Base-by-base conservation (phyloP, 2,329 filamentous ascomycete genomes). In the Epichloe festucae region DNA sequence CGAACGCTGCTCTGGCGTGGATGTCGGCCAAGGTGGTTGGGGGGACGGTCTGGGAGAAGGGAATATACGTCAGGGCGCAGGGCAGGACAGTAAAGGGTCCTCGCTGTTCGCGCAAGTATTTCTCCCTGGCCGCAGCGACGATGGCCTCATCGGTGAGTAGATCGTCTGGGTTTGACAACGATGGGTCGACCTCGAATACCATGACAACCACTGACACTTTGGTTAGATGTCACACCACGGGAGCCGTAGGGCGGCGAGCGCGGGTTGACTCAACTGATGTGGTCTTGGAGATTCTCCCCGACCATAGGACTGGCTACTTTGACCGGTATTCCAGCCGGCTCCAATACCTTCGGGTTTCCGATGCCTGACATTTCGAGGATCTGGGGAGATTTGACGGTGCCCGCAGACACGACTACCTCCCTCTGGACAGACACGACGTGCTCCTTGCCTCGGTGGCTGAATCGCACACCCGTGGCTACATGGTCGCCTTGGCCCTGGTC, bases 331-430 rank as follows among this genome's bases (percentile, higher is more conserved):
- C 64, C 65, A 4, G 70, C 68, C n/a, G 58, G 59, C 8, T 59
- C 51, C 36, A 75, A 56, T 2, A 75, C 54, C 0, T 60, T 52
- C 0, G 58, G 55, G 45, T 70, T 67, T 4, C 81, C 81, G 40
- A 85, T 71, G 0, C 81, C 81, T 0, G 78, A 82, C 2, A 82
- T 66, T 55, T 84, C 80, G n/a, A 77, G 71, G 15, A 80, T 66
- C 62, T 76, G 78, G 5, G 74, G 81, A 10, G 76, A 80, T 59
- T 75, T 73, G 41, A 77, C 66, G 31, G 71, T 74, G 0, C 82
- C 82, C 0, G 78, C 79, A 4, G 75, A 74, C 2, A 85, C 62
- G 39, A 85, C 72, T 11, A 83, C 71, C 57, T 84, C 81, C 11
- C 53, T 72, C 56, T 55, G 66, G 1, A 68, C 73, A 7, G 64